Base-by-base conservation (phyloP, 2,329 filamentous ascomycete species). In the Colletotrichum sp. region DNA sequence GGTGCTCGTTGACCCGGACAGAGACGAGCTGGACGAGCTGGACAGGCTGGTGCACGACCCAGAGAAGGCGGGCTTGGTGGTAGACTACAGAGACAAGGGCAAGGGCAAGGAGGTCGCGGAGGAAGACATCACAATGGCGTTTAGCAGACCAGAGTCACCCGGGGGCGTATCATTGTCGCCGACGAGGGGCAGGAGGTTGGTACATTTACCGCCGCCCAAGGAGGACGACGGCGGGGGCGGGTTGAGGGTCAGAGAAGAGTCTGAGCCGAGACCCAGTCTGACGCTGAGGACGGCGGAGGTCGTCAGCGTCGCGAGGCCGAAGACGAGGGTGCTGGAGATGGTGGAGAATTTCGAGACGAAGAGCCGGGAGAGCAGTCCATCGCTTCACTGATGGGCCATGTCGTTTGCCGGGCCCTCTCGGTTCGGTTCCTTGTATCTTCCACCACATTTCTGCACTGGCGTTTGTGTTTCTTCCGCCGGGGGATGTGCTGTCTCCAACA, bases 321-420 rank as follows among this genome's bases (percentile, higher is more conserved):
- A 84, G 78, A 87, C 87, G 16, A 82, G 86, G 43, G 90, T 92
- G 32, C 81, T 90, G 63, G 85, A 87, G 61, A 91, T 92, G 89
- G 89, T 92, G 52, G 86, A 92, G 79, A 87, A 83, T 74, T 86
- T 92, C 75, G 90, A 92, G 85, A 86, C 81, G 39, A 81, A 83
- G 70, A 89, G 86, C 76, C 83, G 85, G 57, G 74, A 77, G 28
- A 81, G 78, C 6, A 90, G 88, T 75, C 83, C 87, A 0, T 63
- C 59, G 30, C 59, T 63, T 9, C 28, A 30, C 59, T 63, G 2
- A 21, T 1, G 43, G 12, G 39, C 9, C 1, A n/a, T 2, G 39
- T 7, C 43, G 28, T 13, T 21, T 18, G 34, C 59, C 26, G 57
- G 4, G 28, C 13, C 6, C 26, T 12, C 12, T 14, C 5, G 21